These are phyloP conservation scores for Diversispora eburnea DNA, from an alignment of 192 early-diverging fungal genomes.

Conservation along the genomic window DNA sequence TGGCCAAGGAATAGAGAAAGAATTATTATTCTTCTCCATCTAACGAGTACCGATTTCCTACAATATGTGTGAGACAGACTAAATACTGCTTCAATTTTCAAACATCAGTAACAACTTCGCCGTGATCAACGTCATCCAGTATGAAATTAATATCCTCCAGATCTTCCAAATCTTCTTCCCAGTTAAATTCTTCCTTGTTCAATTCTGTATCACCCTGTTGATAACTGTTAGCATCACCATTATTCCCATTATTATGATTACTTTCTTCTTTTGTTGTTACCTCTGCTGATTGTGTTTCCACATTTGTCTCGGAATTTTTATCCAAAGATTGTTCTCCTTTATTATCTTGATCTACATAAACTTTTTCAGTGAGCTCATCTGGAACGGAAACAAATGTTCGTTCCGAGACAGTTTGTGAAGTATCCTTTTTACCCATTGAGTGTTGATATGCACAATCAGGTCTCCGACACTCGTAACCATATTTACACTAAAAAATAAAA, in stretches of 20 bases:
- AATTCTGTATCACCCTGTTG: background rate
- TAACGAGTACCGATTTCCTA: no score
- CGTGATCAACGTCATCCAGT: conserved; percentile 9
- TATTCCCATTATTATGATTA: background rate
- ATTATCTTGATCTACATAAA: background rate
- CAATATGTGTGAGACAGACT: no score
- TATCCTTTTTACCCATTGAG: conserved; percentile 21
- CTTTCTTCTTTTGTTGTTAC: background rate
- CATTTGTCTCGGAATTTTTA: background rate
- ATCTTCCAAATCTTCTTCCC: conserved; percentile 7
- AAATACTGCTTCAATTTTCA: background rate
- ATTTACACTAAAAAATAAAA: conserved; percentile 26
- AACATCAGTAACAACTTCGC: conserved; percentile 3
- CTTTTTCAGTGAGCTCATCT: conserved; percentile 10
- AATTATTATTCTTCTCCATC: no score
- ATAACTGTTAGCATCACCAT: background rate
- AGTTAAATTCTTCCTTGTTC: conserved; percentile 4
- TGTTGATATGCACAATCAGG: conserved; percentile 25
- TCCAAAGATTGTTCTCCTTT: background rate
- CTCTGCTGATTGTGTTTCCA: background rate
- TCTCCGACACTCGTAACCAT: conserved; percentile 20
- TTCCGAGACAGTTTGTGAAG: background rate
- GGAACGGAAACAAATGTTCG: conserved; percentile 10
- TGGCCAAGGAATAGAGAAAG: no score
- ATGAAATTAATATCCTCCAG: background rate